These are phyloP conservation scores for Basipetospora chlamydospora DNA, from an alignment of 2,329 filamentous ascomycete species.

Conservation along the genomic window DNA sequence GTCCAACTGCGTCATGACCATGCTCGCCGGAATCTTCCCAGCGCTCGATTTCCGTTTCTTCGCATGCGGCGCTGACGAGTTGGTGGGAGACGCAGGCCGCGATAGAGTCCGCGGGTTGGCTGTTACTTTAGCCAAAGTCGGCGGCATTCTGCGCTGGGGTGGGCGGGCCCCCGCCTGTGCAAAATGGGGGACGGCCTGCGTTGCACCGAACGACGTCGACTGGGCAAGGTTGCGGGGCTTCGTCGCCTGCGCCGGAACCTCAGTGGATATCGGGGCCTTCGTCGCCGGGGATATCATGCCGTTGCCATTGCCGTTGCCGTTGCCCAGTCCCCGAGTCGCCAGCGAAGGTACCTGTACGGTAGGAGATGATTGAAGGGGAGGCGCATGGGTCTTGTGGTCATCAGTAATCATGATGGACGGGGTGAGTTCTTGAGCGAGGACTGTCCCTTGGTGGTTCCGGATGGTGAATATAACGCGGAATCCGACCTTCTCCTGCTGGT, in stretches of 20 bases:
- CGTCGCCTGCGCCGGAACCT: too few species aligned
- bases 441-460: conserved; percentile 61
- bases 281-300: too few species aligned
- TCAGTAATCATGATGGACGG: conserved; percentile 94
- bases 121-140: too few species aligned
- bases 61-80: conserved; percentile 46
- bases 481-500: conserved; percentile 84
- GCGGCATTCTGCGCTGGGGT: too few species aligned
- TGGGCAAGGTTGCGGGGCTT: too few species aligned
- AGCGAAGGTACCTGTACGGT: conserved; percentile 22
- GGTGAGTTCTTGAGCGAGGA: conserved; percentile 74
- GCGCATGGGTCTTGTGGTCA: conserved; percentile 75
- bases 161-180: conserved; percentile 6
- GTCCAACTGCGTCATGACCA: conserved; percentile 75
- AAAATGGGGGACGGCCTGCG: not conserved
- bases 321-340: not conserved
- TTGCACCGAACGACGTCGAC: not conserved
- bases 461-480: conserved; percentile 92
- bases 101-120: conserved; percentile 33
- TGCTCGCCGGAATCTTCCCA: conserved; percentile 54
- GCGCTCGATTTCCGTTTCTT: conserved; percentile 76
- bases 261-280: too few species aligned
- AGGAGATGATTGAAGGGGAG: not conserved
- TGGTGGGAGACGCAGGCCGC: conserved; percentile 57
- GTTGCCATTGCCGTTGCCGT: not conserved